These are phyloP conservation scores for Colletotrichum gigasporum DNA, from an alignment of 2,329 filamentous ascomycete species.

Conservation along the genomic window DNA sequence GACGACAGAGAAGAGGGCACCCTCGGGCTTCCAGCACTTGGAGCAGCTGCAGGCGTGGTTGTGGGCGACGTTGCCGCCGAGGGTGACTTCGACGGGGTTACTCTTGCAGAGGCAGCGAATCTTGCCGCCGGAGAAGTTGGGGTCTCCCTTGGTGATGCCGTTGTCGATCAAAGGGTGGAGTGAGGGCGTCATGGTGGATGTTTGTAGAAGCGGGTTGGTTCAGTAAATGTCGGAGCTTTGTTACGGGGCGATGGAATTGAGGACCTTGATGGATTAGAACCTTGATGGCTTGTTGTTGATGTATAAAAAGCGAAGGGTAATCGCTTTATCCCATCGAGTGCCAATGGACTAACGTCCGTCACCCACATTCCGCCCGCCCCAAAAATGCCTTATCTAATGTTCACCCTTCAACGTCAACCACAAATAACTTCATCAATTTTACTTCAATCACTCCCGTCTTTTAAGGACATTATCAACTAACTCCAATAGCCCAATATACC, in stretches of 20 bases:
- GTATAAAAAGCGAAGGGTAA: constrained; percentile 1
- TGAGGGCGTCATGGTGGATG: constrained; percentile 46
- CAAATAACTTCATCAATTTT: too few relatives aligned
- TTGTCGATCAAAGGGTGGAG: constrained; percentile 72
- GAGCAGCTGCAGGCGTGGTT: constrained; percentile 79
- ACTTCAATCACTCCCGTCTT: too few relatives aligned
- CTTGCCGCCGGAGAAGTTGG: constrained; percentile 67
- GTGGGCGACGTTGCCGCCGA: constrained; percentile 68
- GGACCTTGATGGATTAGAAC: constrained; percentile 20
- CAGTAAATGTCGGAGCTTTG: not conserved
- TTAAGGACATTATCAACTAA: too few relatives aligned
- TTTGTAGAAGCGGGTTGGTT: not conserved
- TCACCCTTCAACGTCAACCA: too few relatives aligned
- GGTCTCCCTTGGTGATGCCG: constrained; percentile 64
- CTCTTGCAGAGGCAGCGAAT: constrained; percentile 68
- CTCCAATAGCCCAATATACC: too few relatives aligned
- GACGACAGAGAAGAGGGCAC: constrained; percentile 71
- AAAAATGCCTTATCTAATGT: too few relatives aligned
- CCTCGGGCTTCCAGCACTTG: constrained; percentile 76
- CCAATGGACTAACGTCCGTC: too few relatives aligned
- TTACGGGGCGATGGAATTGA: not conserved
- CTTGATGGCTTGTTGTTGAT: constrained; percentile 3
- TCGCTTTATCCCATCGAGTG: not conserved
- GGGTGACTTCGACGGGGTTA: constrained; percentile 65
- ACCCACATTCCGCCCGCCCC: too few relatives aligned